phyloP scores from a whole-genome alignment of 2,329 filamentous ascomycete species.

The Talaromyces sp. region DNA sequence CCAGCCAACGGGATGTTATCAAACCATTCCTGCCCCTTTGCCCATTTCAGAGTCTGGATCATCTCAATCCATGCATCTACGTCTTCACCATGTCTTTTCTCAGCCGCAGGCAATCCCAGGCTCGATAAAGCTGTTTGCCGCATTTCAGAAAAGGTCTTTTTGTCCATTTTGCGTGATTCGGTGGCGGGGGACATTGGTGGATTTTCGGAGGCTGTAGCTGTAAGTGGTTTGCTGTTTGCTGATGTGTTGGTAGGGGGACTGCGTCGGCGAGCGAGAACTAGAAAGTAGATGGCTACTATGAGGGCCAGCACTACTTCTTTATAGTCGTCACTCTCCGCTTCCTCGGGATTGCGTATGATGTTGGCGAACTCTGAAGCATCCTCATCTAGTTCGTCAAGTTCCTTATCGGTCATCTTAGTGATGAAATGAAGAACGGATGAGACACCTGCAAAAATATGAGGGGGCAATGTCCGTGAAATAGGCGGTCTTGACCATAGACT shows the following conservation, averaged over 20 bases:
- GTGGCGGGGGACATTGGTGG: not conserved
- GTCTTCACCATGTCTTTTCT: conserved; percentile 45
- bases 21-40: conserved; percentile 66
- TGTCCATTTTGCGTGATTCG: conserved; percentile 34
- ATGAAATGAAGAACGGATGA: conserved; percentile 54
- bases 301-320: conserved; percentile 39
- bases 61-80: conserved; percentile 61
- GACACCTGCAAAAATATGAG: conserved; percentile 72
- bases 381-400: conserved; percentile 45
- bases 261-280: conserved; percentile 51
- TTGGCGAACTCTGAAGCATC: conserved; percentile 35
- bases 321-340: conserved; percentile 44
- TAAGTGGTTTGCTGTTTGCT: not conserved
- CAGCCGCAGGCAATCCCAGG: conserved; percentile 40
- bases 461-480: conserved; percentile 54
- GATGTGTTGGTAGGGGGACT: conserved; percentile 21
- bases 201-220: conserved; percentile 1
- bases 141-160: conserved; percentile 42
- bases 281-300: conserved; percentile 44
- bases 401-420: conserved; percentile 44
- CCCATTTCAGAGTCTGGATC: conserved; percentile 50
- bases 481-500: conserved; percentile 37
- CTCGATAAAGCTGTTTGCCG: conserved; percentile 37
- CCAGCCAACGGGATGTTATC: conserved; percentile 49
- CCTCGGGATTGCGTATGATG: conserved; percentile 40